A percentile compares a stretch with the other conserved stretches of the same genome.
phyloP scores from a whole-genome alignment of 2,329 filamentous ascomycete species.

The Zymoseptoria brevis region DNA sequence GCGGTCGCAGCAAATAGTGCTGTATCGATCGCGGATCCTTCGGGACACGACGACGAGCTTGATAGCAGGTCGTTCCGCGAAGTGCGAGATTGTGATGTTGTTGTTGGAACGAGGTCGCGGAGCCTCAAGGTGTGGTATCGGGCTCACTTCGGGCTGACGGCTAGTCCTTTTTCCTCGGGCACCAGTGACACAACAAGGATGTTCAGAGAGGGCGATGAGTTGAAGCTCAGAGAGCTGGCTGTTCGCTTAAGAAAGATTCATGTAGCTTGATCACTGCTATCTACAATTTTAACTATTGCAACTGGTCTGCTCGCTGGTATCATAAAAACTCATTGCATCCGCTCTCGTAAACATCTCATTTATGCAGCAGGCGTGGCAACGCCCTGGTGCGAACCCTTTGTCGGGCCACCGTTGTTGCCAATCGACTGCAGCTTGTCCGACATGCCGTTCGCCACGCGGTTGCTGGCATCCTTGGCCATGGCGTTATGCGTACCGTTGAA shows the following conservation, averaged over 20 bases:
- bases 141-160: neutral
- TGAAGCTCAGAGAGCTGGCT: neutral
- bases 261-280: neutral
- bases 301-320: neutral
- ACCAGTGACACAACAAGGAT: neutral
- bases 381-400: conserved; percentile 9
- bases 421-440: conserved; percentile 8
- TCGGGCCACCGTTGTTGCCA: conserved; percentile 16
- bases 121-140: neutral
- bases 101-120: no score
- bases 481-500: conserved; percentile 58
- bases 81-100: neutral
- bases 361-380: neutral
- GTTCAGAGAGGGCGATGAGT: neutral
- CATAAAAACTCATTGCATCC: neutral
- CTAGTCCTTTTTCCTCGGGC: neutral
- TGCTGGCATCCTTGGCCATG: conserved; percentile 44
- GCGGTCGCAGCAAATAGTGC: no score
- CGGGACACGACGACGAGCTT: neutral
- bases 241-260: neutral
- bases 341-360: neutral
- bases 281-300: neutral
- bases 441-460: conserved; percentile 47
- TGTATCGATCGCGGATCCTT: no score
- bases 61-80: neutral